These are phyloP conservation scores for Vitis hybrid DNA, from an alignment of 177 flowering plant species.

Conservation along the genomic window DNA sequence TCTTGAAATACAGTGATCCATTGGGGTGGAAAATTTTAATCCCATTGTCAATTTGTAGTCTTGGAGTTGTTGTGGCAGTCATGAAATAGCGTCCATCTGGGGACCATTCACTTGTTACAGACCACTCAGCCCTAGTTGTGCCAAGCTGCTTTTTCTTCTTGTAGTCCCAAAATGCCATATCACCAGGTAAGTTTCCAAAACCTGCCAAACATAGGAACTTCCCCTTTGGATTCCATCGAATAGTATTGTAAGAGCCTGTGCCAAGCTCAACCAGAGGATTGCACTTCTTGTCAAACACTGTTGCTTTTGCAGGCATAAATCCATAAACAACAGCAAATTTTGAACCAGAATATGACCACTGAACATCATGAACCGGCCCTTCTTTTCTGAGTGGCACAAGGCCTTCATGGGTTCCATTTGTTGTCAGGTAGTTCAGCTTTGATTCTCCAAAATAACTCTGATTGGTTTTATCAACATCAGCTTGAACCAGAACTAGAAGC, in stretches of 20 bases:
- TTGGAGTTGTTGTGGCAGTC: slow-evolving; percentile 99
- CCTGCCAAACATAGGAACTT: slow-evolving; percentile 94
- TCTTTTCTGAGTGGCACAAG: slow-evolving; percentile 95
- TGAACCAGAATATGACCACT: slow-evolving; percentile 84
- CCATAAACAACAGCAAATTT: slow-evolving; percentile 98
- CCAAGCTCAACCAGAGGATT: slow-evolving; percentile 90
- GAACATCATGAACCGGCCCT: slow-evolving; percentile 97
- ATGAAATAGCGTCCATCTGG: slow-evolving; percentile 89
- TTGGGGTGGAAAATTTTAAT: slow-evolving; percentile 83
- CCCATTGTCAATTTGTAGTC: slow-evolving; percentile 96
- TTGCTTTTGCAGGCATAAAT: slow-evolving; percentile 94
- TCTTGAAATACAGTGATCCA: slow-evolving; percentile 76
- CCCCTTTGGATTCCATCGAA: slow-evolving; percentile 97
- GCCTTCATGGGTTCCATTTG: slow-evolving; percentile 87
- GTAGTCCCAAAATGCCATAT: slow-evolving; percentile 98
- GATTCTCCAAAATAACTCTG: slow-evolving; percentile 99
- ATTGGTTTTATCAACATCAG: slow-evolving; percentile 98
- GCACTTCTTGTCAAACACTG: slow-evolving; percentile 93
- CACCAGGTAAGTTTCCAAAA: slow-evolving; percentile 98
- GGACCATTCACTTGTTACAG: slow-evolving; percentile 98
- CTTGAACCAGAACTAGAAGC: slow-evolving; percentile 76
- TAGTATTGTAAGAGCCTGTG: slow-evolving; percentile 85
- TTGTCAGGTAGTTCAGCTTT: slow-evolving; percentile 87
- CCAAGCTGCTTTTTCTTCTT: slow-evolving; percentile 72
- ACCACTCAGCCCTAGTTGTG: slow-evolving; percentile 81